phyloP scores from a whole-genome alignment of 2,329 filamentous ascomycete species.

The Teratosphaeriaceae sp. region DNA sequence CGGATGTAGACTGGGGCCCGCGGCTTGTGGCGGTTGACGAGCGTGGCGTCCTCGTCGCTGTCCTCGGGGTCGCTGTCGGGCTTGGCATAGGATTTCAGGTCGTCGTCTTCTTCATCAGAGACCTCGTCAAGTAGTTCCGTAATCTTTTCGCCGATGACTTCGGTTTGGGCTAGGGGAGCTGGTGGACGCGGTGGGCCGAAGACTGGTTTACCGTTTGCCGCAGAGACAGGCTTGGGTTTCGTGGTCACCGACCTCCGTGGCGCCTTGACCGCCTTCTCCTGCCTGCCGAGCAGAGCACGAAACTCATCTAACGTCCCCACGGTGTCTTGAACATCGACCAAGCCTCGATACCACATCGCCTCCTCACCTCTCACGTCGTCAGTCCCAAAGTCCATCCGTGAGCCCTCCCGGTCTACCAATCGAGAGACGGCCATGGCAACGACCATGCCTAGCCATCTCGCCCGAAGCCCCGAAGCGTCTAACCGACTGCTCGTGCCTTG shows the following conservation, averaged over 20 bases:
- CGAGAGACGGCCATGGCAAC: conserved; percentile 67
- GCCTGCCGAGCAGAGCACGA: conserved; percentile 19
- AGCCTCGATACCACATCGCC: conserved; percentile 64
- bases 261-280: conserved; percentile 1
- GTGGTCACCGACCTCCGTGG: conserved; percentile 1
- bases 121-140: conserved; percentile 24
- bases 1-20: conserved; percentile 85
- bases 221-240: conserved; percentile 11
- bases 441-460: conserved; percentile 80
- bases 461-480: conserved; percentile 64
- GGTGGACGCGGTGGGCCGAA: conserved; percentile 26
- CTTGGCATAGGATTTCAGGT: conserved; percentile 72
- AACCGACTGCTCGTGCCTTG: conserved; percentile 79
- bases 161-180: conserved; percentile 17
- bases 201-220: conserved; percentile 23
- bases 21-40: conserved; percentile 76
- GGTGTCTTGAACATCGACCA: conserved; percentile 58
- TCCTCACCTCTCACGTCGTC: conserved; percentile 70
- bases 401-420: conserved; percentile 60
- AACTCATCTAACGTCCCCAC: conserved; percentile 54
- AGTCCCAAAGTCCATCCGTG: conserved; percentile 74
- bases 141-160: conserved; percentile 27
- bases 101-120: conserved; percentile 52
- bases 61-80: conserved; percentile 85
- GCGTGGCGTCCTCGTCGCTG: conserved; percentile 84